Percentiles rank a stretch among this genome's conserved stretches.
phyloP scores from a whole-genome alignment of 1,284 basidiomycete species.

The Cryptococcus sp. region DNA sequence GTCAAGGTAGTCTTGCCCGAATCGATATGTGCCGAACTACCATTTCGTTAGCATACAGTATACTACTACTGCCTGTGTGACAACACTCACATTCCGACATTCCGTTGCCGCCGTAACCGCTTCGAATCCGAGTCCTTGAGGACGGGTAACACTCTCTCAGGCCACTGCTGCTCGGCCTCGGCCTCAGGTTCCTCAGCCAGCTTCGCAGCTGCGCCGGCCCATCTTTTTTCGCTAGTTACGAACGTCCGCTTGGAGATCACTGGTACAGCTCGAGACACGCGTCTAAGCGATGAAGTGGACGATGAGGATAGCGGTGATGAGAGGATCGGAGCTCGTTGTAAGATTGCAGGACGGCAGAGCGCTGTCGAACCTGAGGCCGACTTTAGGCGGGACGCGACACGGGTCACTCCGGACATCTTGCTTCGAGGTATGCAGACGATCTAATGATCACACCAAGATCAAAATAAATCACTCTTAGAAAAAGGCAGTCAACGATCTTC shows the following conservation, averaged over 20 bases:
- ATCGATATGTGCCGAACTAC: conserved; percentile 83
- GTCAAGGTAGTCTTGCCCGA: conserved; percentile 98
- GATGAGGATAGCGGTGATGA: not conserved
- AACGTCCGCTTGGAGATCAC: not conserved
- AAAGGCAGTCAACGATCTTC: no score
- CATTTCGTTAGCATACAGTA: not conserved
- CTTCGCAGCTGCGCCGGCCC: conserved; percentile 28
- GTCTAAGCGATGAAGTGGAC: not conserved
- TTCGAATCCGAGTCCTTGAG: conserved; percentile 37
- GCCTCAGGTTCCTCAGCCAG: conserved; percentile 22
- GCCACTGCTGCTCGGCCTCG: conserved; percentile 28
- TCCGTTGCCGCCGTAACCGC: conserved; percentile 47
- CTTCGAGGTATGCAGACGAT: not conserved
- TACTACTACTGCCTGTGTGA: not conserved
- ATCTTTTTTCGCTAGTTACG: conserved; percentile 11
- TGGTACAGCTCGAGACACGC: not conserved
- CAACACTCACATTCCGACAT: conserved; percentile 51
- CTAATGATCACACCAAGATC: no score
- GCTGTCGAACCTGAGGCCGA: not conserved
- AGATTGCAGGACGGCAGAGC: not conserved
- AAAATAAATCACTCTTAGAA: no score
- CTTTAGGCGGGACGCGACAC: not conserved
- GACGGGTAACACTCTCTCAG: conserved; percentile 41
- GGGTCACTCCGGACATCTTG: not conserved
- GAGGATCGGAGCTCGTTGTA: not conserved